Evolutionary conservation across 805 yeast species (phyloP), one percentile per base, ranked within the genome.

Genomic region (Yarrowia deformans): DNA sequence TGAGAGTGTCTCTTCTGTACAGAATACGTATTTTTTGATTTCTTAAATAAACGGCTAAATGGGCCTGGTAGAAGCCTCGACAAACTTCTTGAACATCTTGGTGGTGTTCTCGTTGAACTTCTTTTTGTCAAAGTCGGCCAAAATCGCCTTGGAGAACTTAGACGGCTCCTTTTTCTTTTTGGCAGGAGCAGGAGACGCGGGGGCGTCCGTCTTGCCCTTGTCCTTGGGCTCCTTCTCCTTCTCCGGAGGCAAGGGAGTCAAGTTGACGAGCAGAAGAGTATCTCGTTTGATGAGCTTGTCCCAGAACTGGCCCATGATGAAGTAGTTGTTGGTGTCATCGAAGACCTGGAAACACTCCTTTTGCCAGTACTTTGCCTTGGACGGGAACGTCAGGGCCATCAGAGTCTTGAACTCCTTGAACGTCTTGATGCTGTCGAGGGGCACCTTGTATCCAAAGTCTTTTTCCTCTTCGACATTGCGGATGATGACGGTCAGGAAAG

Each of bases 301-400:
- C 66, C 66, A 60, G 42, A 60, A 60, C 40, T 60, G 66, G 19
- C 66, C 66, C 66, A 60, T 43, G 52, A 60, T 60, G 42, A 60
- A 60, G 18, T 60, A 45, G 14, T 60, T 60, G 52, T 60, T 60
- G 34, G 66, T 60, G 13, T 60, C 66, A 14, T 60, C 66, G 45
- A 43, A 60, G 19, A 60, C 66, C 52, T 43, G 66, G 34, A 60
- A 60, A 13, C 66, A 60, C n/a, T 60, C 66, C 42, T 43, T 43
- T 34, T 60, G 50, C 66, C 66, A 60, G 42, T 60, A 52, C 12
- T 43, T 60, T 19, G 66, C 66, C 42, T 60, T 60, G 18, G 34
- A n/a, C 14, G 66, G 66, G 52, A 60, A 60, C 3, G 66, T 43
- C 13, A 43, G 39, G 10, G 9, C 9, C 66, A 60, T 34, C n/a